Evolutionary conservation across 345 rosid genomes (phyloP).

Genomic region (Eucalyptus pauciflora): DNA sequence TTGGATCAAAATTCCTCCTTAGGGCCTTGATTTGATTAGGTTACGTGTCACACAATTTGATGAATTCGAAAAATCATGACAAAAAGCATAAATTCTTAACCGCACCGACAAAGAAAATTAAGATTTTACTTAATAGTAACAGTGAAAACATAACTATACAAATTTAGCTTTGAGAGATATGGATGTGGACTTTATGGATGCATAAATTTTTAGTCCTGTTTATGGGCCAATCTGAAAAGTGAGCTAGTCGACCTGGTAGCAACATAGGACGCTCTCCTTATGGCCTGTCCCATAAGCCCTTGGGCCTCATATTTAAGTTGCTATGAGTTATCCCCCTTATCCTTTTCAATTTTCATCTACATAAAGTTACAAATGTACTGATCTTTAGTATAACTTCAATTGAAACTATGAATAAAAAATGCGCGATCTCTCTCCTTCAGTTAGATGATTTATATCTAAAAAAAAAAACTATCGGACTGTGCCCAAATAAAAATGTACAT

Average conservation of each 20-base stretch:
- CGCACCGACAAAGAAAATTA: neutral
- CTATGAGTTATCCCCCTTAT: too few species aligned
- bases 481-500: neutral
- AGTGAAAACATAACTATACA: neutral
- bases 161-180: neutral
- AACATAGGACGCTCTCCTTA: too few species aligned
- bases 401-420: too few species aligned
- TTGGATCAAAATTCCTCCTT: rapidly evolving
- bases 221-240: too few species aligned
- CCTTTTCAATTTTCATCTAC: too few species aligned
- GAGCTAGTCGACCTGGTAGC: too few species aligned
- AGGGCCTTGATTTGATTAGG: neutral
- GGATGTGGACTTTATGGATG: neutral
- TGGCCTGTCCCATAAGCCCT: too few species aligned
- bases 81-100: neutral
- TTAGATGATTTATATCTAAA: neutral
- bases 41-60: neutral
- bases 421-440: neutral
- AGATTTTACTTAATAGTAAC: neutral
- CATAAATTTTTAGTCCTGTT: neutral
- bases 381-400: too few species aligned
- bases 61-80: neutral
- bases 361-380: too few species aligned
- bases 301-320: too few species aligned
- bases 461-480: too few species aligned